These are phyloP conservation scores for Coprinopsis sp. DNA, from an alignment of 768 basidiomycete species.

Conservation along the genomic window DNA sequence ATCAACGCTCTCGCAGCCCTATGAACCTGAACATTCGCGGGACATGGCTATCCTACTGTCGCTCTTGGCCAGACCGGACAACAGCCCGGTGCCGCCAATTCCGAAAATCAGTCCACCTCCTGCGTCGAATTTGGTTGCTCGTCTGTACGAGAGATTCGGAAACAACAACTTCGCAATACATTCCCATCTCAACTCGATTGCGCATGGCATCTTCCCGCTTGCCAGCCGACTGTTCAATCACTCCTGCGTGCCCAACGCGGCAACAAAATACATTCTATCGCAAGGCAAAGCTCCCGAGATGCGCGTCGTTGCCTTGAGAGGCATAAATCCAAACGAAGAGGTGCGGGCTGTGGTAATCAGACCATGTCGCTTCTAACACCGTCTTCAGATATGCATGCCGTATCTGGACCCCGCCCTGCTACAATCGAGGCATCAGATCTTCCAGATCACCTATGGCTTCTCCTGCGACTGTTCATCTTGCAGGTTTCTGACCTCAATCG, in stretches of 20 bases:
- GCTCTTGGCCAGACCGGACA: conserved; percentile 27
- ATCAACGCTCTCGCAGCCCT: conserved; percentile 18
- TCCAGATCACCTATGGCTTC: conserved; percentile 65
- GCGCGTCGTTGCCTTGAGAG: conserved; percentile 61
- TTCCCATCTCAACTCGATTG: conserved; percentile 64
- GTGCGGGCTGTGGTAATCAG: conserved; percentile 30
- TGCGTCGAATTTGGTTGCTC: conserved; percentile 23
- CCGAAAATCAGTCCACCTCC: conserved; percentile 26
- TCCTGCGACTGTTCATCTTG: conserved; percentile 60
- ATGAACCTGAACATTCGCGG: conserved; percentile 17
- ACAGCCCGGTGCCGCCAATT: background rate
- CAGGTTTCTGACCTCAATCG: conserved; percentile 33
- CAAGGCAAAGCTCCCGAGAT: conserved; percentile 39
- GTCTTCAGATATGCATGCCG: conserved; percentile 59
- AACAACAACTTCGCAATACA: conserved; percentile 83
- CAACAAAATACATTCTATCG: conserved; percentile 50
- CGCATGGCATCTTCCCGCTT: conserved; percentile 70
- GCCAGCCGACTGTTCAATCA: conserved; percentile 84
- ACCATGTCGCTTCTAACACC: conserved; percentile 5
- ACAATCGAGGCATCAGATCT: conserved; percentile 53
- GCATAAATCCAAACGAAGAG: conserved; percentile 60
- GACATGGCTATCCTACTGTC: conserved; percentile 34
- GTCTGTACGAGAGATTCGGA: conserved; percentile 56
- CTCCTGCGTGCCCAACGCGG: conserved; percentile 73
- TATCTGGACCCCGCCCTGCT: conserved; percentile 76